phyloP scores from a whole-genome alignment of 495 filamentous ascomycete genomes.

The Copromyces sp. region DNA sequence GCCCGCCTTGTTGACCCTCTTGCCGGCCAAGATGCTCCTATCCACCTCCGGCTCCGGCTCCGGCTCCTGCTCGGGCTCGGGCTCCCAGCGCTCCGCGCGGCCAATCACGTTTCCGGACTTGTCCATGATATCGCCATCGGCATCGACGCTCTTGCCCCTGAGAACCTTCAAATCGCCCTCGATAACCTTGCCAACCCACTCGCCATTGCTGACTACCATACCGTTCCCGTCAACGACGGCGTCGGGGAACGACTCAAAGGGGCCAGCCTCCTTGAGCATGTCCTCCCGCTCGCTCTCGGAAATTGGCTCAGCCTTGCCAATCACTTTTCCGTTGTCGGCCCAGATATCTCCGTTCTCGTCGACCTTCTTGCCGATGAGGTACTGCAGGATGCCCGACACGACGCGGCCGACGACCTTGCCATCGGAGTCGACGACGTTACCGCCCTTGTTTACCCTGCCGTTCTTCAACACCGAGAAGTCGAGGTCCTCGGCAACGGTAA shows the following conservation, averaged over 20 bases:
- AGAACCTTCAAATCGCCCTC: conserved; percentile 68
- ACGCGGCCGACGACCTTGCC: conserved; percentile 62
- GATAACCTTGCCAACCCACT: conserved; percentile 61
- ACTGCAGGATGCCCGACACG: conserved; percentile 54
- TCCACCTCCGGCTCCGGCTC: conserved; percentile 45
- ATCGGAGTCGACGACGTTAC: conserved; percentile 63
- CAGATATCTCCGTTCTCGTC: conserved; percentile 68
- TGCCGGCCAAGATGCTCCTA: conserved; percentile 62
- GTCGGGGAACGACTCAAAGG: conserved; percentile 66
- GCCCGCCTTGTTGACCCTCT: conserved; percentile 76
- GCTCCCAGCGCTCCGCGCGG: conserved; percentile 67
- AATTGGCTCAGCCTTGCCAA: conserved; percentile 66
- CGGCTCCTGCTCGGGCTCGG: conserved; percentile 46
- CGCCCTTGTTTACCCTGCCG: conserved; percentile 66
- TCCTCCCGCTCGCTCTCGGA: conserved; percentile 60
- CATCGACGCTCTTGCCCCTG: conserved; percentile 65
- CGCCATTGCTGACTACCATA: conserved; percentile 58
- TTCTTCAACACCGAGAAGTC: conserved; percentile 59
- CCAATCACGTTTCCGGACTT: conserved; percentile 71
- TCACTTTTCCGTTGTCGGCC: conserved; percentile 59
- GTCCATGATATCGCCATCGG: conserved; percentile 78
- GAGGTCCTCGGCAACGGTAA: conserved; percentile 17
- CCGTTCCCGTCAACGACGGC: conserved; percentile 60
- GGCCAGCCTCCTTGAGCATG: conserved; percentile 47
- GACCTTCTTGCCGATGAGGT: conserved; percentile 57